Percentiles rank a stretch among this genome's conserved stretches.
Evolutionary conservation across 352 stramenopile species (phyloP).

Genomic region (Peronospora farinosa): DNA sequence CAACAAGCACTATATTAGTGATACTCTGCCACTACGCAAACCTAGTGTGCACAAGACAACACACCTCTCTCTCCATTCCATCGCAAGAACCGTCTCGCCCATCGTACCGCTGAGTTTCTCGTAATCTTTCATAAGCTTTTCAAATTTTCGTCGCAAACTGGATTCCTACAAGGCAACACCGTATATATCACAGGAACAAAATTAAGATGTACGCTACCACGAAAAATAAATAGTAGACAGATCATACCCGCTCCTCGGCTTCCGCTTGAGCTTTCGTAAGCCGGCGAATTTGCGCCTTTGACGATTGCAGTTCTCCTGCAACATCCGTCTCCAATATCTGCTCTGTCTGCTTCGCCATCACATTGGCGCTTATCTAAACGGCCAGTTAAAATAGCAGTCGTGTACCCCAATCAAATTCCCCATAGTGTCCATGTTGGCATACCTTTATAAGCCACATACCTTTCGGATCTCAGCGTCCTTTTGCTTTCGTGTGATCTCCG

Average conservation of each 20-base stretch:
- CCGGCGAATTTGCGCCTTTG: constrained; percentile 64
- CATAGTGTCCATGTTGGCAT: background rate
- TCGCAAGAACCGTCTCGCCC: constrained; percentile 77
- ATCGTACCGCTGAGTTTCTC: constrained; percentile 82
- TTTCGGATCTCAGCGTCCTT: constrained; percentile 85
- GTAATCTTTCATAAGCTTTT: constrained; percentile 81
- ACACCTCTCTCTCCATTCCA: constrained; percentile 76
- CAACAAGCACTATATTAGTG: background rate
- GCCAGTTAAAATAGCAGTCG: background rate
- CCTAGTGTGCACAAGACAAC: background rate
- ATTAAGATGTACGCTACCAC: background rate
- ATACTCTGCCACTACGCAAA: background rate
- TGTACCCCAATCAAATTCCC: background rate
- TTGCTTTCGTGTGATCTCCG: constrained; percentile 85
- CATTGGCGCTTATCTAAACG: constrained; percentile 70
- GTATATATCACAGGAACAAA: background rate
- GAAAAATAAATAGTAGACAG: background rate
- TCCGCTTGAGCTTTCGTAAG: constrained; percentile 70
- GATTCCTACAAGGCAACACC: constrained; percentile 40
- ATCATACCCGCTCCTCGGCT: constrained; percentile 66
- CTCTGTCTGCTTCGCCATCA: constrained; percentile 66
- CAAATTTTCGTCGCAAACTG: constrained; percentile 80
- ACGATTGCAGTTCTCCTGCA: constrained; percentile 57
- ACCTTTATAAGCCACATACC: constrained; percentile 24
- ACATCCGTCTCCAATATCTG: constrained; percentile 77